Evolutionary conservation across 1,284 basidiomycete genomes (phyloP).

Genomic region (Takashimella koratensis): DNA sequence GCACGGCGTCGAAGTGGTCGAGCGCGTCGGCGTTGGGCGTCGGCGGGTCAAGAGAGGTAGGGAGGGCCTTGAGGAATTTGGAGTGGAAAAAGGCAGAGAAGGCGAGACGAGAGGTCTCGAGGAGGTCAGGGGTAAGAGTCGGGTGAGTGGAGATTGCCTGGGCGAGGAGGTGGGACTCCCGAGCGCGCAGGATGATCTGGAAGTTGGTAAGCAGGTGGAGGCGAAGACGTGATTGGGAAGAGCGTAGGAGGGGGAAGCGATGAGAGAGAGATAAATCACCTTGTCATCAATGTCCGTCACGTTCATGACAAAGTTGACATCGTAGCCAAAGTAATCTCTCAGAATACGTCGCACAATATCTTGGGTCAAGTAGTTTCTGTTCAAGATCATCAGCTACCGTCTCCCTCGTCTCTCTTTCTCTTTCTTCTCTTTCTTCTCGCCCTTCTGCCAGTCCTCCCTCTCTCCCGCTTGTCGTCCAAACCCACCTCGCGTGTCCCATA

Average conservation of each 20-base stretch:
- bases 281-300: conserved; percentile 99
- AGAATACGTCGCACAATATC: conserved; percentile 91
- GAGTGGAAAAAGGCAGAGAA: conserved; percentile 58
- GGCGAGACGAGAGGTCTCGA: conserved; percentile 38
- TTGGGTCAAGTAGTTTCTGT: conserved; percentile 96
- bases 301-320: conserved; percentile 99
- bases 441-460: too few relatives aligned
- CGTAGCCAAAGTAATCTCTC: conserved; percentile 94
- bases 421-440: not conserved
- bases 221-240: too few relatives aligned
- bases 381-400: too few relatives aligned
- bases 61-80: conserved; percentile 57
- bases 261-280: conserved; percentile 51
- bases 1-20: conserved; percentile 56
- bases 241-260: too few relatives aligned
- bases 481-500: conserved; percentile 96
- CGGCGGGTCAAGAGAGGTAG: conserved; percentile 60
- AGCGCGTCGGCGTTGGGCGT: conserved; percentile 53
- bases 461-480: too few relatives aligned
- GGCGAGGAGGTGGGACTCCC: conserved; percentile 72
- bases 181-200: conserved; percentile 84
- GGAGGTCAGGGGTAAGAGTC: conserved; percentile 34
- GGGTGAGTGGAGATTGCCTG: conserved; percentile 38
- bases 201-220: not conserved
- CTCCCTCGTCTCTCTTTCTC: conserved; percentile 1